Evolutionary conservation across 192 early-diverging fungal genomes (phyloP).

Genomic region (Gonapodya prolifera): DNA sequence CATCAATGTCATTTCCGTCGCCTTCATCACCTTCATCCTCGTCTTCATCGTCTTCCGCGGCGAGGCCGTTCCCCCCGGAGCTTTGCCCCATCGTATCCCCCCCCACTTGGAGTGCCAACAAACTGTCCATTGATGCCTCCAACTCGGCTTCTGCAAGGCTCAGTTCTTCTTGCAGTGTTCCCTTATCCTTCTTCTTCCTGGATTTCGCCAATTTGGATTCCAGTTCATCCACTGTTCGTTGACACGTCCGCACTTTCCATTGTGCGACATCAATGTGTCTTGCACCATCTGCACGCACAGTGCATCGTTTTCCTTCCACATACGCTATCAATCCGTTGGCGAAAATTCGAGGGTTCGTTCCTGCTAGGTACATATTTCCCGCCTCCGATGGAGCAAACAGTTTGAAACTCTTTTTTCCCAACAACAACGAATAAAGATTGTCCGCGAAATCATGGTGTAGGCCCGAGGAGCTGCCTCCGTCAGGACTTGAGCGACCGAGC

Average conservation of each 20-base stretch:
- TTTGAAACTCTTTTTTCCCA: constrained; percentile 23
- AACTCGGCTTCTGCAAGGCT: constrained; percentile 9
- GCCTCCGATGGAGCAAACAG: constrained; percentile 29
- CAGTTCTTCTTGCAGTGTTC: neutral
- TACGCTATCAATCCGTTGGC: constrained; percentile 27
- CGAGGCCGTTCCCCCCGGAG: constrained; percentile 5
- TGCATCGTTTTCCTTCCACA: constrained; percentile 3
- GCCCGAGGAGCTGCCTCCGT: constrained; percentile 19
- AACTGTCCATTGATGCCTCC: constrained; percentile 13
- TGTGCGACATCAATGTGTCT: constrained; percentile 16
- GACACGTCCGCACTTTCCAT: constrained; percentile 15
- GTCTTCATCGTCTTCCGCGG: constrained; percentile 8
- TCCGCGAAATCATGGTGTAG: constrained; percentile 36
- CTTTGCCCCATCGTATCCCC: constrained; percentile 12
- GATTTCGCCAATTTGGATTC: neutral
- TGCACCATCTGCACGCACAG: constrained; percentile 23
- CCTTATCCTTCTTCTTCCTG: neutral
- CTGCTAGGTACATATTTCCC: constrained; percentile 12
- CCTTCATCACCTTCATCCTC: constrained; percentile 7
- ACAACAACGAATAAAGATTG: constrained; percentile 28
- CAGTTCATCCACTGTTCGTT: constrained; percentile 1
- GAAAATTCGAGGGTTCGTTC: constrained; percentile 11
- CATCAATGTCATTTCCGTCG: constrained; percentile 11
- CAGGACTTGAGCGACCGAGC: constrained; percentile 15
- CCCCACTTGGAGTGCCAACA: constrained; percentile 4